Conservation (phyloP, 129 eudicot species). For the Centaurea solstitialis region DNA sequence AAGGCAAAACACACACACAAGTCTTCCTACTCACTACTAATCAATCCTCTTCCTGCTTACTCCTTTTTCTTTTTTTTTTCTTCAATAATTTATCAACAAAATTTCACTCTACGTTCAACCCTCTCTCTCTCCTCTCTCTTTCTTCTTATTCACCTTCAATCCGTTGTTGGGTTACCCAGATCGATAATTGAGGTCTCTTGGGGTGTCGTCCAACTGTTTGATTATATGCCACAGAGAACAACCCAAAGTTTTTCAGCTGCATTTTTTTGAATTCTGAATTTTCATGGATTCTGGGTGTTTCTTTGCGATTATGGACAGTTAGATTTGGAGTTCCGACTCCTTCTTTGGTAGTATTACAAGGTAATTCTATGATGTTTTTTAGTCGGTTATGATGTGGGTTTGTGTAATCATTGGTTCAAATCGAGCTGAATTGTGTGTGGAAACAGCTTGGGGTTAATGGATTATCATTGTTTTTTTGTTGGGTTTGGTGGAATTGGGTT, state of each 20-base stretch:
- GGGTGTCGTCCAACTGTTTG: conserved; percentile 16
- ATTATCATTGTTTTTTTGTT: conserved; percentile 4
- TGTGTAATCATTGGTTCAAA: not conserved
- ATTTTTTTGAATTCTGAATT: conserved; percentile 18
- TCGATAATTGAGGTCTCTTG: conserved; percentile 21
- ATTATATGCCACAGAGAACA: not conserved
- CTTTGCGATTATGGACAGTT: not conserved
- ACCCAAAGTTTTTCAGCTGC: conserved; percentile 5
- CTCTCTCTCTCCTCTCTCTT: conserved; percentile 14
- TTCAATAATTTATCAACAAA: conserved; percentile 31
- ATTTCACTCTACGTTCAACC: conserved; percentile 38
- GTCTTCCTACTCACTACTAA: conserved; percentile 27
- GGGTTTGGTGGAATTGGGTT: conserved; percentile 28
- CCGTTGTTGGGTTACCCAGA: conserved; percentile 13
- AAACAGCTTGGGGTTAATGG: not conserved
- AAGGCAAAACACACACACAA: conserved; percentile 18
- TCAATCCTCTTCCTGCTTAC: conserved; percentile 3
- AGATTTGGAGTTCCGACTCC: conserved; percentile 26
- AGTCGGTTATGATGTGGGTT: not conserved
- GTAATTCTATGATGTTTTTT: not conserved
- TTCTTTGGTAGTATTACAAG: conserved; percentile 1
- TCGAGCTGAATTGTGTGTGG: conserved; percentile 11
- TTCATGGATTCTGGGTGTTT: not conserved
- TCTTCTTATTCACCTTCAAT: conserved; percentile 3
- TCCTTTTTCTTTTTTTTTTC: conserved; percentile 11